Base-by-base conservation (phyloP, 1,139 yeast genomes). In the Debaryomycetaceae sp. region DNA sequence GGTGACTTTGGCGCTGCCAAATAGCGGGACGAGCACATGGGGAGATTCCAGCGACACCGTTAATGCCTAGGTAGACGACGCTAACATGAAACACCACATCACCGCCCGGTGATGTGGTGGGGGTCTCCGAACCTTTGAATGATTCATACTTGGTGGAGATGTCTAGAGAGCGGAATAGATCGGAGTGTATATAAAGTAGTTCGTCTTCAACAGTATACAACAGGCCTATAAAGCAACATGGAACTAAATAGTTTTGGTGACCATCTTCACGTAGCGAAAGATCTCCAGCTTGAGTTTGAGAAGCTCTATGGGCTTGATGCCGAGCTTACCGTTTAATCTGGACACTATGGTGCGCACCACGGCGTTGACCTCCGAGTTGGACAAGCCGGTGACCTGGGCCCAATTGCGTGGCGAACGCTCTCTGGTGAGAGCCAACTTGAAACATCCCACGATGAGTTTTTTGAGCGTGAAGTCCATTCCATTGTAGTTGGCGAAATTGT, bases 391-490 rank as follows among this genome's bases (percentile, higher is more conserved):
- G 39, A 71, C 57, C 6, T 50, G 48, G 35, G 59, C 54, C 78
- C 78, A 74, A 49, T 68, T 58, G 41, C 57, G 59, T 24, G 50
- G 46, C 22, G 49, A 39, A 23, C 54, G 47, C 47, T 70, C 76
- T 42, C 70, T 58, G 36, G 70, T 58, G 34, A 72, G 62, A 2
- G 75, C 67, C 40, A 74, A 59, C 49, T 72, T 71, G 52, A 71
- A 69, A 55, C 79, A 73, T 1, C 78, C 79, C 34, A 73, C 60
- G 43, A 74, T 68, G 49, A 74, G 68, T 51, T 72, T 70, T 54
- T 68, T 69, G 47, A 74, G 62, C 37, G 68, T 70, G 54, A 69
- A 73, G 39, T 74, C 78, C 79, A 74, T 74, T 37, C 69, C 76
- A 49, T 66, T 68, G 49, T 67, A 70, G 49, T 67, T 67, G 31